Percentiles rank a stretch among this genome's conserved stretches.
phyloP scores from a whole-genome alignment of 2,329 filamentous ascomycete species.

The Bipolaris sorokiniana region DNA sequence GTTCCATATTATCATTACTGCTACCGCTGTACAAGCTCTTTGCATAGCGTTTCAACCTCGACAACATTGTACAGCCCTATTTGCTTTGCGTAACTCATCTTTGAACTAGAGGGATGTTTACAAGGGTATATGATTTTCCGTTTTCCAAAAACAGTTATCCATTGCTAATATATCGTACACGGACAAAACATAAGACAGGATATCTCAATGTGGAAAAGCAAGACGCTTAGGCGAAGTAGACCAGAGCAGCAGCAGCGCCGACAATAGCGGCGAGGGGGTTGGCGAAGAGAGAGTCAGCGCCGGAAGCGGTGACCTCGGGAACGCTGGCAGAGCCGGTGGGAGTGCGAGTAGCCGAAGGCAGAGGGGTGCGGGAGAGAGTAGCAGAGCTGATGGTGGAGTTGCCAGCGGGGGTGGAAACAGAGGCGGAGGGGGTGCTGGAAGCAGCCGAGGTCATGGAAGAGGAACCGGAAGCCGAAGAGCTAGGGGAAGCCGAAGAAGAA shows the following conservation, averaged over 20 bases:
- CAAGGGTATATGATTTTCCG: conserved; percentile 8
- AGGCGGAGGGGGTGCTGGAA: conserved; percentile 39
- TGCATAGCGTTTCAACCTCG: conserved; percentile 25
- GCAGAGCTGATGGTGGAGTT: conserved; percentile 39
- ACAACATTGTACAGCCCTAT: conserved; percentile 1
- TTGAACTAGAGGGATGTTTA: conserved; percentile 9
- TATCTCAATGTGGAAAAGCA: not conserved
- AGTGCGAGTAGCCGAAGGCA: conserved; percentile 18
- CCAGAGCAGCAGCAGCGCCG: conserved; percentile 50
- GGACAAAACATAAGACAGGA: conserved; percentile 13
- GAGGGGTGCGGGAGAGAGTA: conserved; percentile 30
- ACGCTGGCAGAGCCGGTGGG: conserved; percentile 24
- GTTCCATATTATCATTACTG: conserved; percentile 22
- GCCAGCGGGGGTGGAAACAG: conserved; percentile 23
- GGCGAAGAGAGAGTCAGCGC: conserved; percentile 39
- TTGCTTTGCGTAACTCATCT: conserved; percentile 15
- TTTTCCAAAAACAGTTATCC: conserved; percentile 21
- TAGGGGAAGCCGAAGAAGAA: conserved; percentile 13
- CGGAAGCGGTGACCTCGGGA: conserved; percentile 26
- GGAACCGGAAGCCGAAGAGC: conserved; percentile 26
- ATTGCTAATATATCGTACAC: conserved; percentile 27
- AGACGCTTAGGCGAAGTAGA: conserved; percentile 48
- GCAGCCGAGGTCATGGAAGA: conserved; percentile 5
- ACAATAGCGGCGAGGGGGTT: conserved; percentile 51
- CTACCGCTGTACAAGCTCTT: conserved; percentile 32